Evolutionary conservation across 305 asterid genomes (phyloP).

Genomic region (Andrographis paniculata): DNA sequence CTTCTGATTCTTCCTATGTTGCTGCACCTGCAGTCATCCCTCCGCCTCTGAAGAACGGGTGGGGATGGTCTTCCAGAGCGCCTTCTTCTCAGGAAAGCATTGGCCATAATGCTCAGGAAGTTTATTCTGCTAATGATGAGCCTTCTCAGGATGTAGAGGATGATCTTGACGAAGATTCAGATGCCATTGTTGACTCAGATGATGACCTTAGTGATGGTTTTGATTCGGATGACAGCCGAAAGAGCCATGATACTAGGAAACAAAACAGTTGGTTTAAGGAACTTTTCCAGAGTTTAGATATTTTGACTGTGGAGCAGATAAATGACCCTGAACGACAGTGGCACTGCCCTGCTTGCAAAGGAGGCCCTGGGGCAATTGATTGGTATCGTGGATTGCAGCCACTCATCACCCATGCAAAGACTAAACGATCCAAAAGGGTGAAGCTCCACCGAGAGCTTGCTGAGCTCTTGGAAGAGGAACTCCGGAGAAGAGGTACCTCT

Average conservation of each 20-base stretch:
- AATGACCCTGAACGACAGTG: constrained; percentile 61
- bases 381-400: constrained; percentile 76
- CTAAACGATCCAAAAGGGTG: constrained; percentile 48
- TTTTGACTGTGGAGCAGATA: constrained; percentile 39
- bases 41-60: constrained; percentile 53
- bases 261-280: constrained; percentile 54
- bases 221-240: constrained; percentile 75
- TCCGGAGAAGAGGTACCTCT: constrained; percentile 57
- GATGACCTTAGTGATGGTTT: constrained; percentile 67
- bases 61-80: constrained; percentile 50
- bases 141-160: constrained; percentile 22
- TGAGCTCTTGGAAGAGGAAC: constrained; percentile 60
- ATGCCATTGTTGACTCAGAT: constrained; percentile 39
- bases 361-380: constrained; percentile 80
- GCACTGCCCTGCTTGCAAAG: constrained; percentile 81
- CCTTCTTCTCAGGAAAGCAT: constrained; percentile 24
- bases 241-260: constrained; percentile 57
- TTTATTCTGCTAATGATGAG: constrained; percentile 17
- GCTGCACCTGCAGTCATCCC: constrained; percentile 28
- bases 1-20: constrained; percentile 16
- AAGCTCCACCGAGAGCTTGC: constrained; percentile 78
- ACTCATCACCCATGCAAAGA: constrained; percentile 53
- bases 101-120: constrained; percentile 6
- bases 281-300: constrained; percentile 46
- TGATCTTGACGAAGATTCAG: constrained; percentile 33